These are phyloP conservation scores for Brasilioporus rufonigricans DNA, from an alignment of 768 basidiomycete species.

Conservation along the genomic window DNA sequence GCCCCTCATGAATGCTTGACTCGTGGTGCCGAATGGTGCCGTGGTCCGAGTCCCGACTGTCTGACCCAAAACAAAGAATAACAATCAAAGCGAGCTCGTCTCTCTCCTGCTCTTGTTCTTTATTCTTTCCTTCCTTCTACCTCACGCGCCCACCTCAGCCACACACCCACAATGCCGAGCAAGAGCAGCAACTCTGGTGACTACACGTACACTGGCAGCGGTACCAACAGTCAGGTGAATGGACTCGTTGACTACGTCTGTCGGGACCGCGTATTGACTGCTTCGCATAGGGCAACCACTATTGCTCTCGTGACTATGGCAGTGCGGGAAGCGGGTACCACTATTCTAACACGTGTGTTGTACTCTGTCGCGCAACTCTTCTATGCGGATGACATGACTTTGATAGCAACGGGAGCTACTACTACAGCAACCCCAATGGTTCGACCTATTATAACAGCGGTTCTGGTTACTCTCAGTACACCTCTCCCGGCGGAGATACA, in stretches of 20 bases:
- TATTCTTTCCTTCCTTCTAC: not conserved
- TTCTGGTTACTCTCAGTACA: conserved; percentile 47
- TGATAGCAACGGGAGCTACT: conserved; percentile 54
- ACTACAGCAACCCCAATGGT: conserved; percentile 59
- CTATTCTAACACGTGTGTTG: conserved; percentile 55
- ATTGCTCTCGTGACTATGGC: conserved; percentile 51
- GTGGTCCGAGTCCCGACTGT: no score
- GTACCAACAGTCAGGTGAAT: conserved; percentile 53
- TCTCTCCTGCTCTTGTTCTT: not conserved
- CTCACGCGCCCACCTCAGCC: no score
- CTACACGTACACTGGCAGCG: conserved; percentile 44
- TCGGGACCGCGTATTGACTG: not conserved
- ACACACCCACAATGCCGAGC: conserved; percentile 12
- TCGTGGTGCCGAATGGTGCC: no score
- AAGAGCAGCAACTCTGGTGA: conserved; percentile 21
- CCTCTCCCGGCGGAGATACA: conserved; percentile 39
- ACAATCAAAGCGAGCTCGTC: conserved; percentile 2
- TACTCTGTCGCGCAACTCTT: not conserved
- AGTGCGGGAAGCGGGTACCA: conserved; percentile 49
- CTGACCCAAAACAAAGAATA: conserved; percentile 14
- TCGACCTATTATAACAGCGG: conserved; percentile 60
- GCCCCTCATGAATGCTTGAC: no score
- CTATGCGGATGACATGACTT: not conserved
- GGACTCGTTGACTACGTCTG: not conserved
- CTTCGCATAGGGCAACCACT: conserved; percentile 55